Evolutionary conservation across 2,329 filamentous ascomycete species (phyloP).

Genomic region (Talaromyces sp.): DNA sequence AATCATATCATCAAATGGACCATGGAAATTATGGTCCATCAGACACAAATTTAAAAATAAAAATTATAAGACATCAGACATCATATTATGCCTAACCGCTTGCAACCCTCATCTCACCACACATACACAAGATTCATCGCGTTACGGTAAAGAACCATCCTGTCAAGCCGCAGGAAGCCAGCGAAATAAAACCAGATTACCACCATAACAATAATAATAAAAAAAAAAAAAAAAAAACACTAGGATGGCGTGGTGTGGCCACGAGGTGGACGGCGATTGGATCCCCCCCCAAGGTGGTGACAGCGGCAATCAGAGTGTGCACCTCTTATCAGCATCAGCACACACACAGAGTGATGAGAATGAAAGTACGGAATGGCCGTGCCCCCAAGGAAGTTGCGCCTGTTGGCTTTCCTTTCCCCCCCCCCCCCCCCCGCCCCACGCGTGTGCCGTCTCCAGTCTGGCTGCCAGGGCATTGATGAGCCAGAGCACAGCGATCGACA

Average conservation of each 20-base stretch:
- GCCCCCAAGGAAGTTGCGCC: conserved; percentile 9
- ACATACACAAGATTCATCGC: neutral
- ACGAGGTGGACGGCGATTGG: conserved; percentile 26
- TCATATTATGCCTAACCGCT: neutral
- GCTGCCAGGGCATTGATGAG: conserved; percentile 13
- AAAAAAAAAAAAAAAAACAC: neutral
- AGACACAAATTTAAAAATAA: too few species aligned
- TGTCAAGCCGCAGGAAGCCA: neutral
- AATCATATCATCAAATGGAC: too few species aligned
- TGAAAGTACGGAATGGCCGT: too few species aligned
- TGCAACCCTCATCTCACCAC: neutral
- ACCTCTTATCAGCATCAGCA: conserved; percentile 23
- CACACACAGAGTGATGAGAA: too few species aligned
- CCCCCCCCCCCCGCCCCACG: conserved; percentile 19
- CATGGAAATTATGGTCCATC: too few species aligned
- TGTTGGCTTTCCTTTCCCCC: too few species aligned
- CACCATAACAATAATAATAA: neutral
- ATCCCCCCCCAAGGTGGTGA: conserved; percentile 22
- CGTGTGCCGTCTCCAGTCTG: conserved; percentile 22
- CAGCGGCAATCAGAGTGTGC: conserved; percentile 27
- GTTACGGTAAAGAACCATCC: neutral
- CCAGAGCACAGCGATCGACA: conserved; percentile 15
- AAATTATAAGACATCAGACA: neutral
- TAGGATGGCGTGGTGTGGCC: conserved; percentile 19
- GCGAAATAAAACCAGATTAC: neutral